Evolutionary conservation across 345 rosid species (phyloP), one percentile per base, ranked within the genome.

Genomic region (Ceriops decandra): DNA sequence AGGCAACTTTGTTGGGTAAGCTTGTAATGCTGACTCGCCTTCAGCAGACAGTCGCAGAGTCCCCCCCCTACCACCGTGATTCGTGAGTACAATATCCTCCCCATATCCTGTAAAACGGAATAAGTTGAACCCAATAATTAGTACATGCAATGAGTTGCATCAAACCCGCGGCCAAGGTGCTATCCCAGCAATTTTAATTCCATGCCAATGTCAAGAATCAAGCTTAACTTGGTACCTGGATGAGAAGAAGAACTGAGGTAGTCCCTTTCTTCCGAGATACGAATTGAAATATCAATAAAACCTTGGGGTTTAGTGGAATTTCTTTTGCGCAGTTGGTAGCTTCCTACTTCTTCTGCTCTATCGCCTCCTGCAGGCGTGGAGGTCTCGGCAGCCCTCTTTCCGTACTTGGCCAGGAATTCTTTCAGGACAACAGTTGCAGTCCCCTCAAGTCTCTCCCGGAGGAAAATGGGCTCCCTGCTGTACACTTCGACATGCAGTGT

Each of bases 381-480:
- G 68, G 81, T 46, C 73, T 73, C 79, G 31, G 74, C 68, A 57
- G 74, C 64, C 53, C 47, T 67, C 31, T 78, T 76, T 35, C 75
- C 76, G 64, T 79, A 77, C 77, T 86, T 86, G 3, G 69, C 75
- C 57, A 91, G 66, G 66, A 88, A 91, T 80, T 93, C 89, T 57
- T 84, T 89, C 76, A 93, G 77, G 66, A 71, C 85, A 62, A 93
- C 73, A 35, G 83, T 86, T 60, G 88, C 92, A 36, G 88, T 77
- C 19, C 98, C 98, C 60, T 86, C 83, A 42, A 89, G 88, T 77
- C 69, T 86, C 77, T 91, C 92, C 66, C 90, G 78, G 3, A 93
- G 88, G 86, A 93, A 93, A 62, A 93, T 56, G 28, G 97, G 96
- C 62, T 91, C 97, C 69, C 98, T 85, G 61, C 96, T 82, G 74